phyloP scores from a whole-genome alignment of 352 stramenopile genomes.

The Globisporangium nunn region DNA sequence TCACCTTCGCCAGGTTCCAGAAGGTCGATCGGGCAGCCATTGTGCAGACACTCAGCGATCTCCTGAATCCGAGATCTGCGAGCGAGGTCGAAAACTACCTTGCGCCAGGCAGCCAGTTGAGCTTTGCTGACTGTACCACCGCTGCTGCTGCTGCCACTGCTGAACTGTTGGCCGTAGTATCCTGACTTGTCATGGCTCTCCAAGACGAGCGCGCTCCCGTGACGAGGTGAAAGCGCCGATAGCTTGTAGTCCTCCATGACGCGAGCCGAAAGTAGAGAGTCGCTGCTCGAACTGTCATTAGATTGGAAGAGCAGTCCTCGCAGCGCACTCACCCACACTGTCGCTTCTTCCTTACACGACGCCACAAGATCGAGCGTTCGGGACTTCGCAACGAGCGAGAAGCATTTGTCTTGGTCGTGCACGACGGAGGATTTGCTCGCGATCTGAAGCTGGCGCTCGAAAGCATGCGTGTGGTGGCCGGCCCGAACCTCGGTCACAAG shows the following conservation, averaged over 20 bases:
- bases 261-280: conserved; percentile 16
- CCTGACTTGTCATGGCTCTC: neutral
- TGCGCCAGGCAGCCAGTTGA: conserved; percentile 47
- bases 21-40: conserved; percentile 71
- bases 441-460: conserved; percentile 36
- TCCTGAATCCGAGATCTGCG: conserved; percentile 31
- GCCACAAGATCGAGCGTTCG: conserved; percentile 71
- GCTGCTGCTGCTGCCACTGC: neutral
- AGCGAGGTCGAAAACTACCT: conserved; percentile 50
- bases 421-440: conserved; percentile 29
- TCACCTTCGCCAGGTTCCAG: conserved; percentile 65
- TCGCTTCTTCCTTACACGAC: conserved; percentile 72
- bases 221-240: conserved; percentile 29
- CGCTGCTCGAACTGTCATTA: neutral
- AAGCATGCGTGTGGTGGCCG: conserved; percentile 52
- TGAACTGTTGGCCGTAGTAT: neutral
- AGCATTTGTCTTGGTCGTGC: conserved; percentile 45
- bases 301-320: conserved; percentile 29
- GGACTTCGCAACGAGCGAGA: conserved; percentile 55
- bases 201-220: neutral
- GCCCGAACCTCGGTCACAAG: conserved; percentile 53
- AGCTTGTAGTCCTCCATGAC: conserved; percentile 44
- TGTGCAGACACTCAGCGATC: conserved; percentile 38
- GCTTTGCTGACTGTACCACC: conserved; percentile 21
- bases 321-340: conserved; percentile 48